Evolutionary conservation across 1,284 basidiomycete genomes (phyloP).

Genomic region (Ustilago loliicola): DNA sequence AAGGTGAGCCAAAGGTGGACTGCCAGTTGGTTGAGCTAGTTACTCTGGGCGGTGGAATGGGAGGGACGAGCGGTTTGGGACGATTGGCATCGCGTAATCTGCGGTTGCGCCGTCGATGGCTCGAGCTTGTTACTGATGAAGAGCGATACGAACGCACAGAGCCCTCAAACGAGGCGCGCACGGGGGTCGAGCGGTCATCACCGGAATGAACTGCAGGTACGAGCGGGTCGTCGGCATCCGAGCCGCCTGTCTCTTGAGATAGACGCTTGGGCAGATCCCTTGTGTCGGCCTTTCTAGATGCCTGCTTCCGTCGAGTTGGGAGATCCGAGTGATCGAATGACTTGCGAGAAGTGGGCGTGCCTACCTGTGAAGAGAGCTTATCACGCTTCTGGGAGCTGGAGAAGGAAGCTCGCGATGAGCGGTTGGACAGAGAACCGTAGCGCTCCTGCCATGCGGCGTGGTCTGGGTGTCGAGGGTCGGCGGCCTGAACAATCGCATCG

Average conservation of each 20-base stretch:
- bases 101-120: slow-evolving; percentile 26
- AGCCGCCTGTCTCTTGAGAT: slow-evolving; percentile 18
- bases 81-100: slow-evolving; percentile 21
- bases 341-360: slow-evolving; percentile 14
- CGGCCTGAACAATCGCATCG: slow-evolving; percentile 49
- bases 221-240: slow-evolving; percentile 40
- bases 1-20: slow-evolving; percentile 39
- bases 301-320: slow-evolving; percentile 13
- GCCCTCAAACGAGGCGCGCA: slow-evolving; percentile 35
- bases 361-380: slow-evolving; percentile 5
- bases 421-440: slow-evolving; percentile 31
- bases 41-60: slow-evolving; percentile 42
- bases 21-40: slow-evolving; percentile 48
- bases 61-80: slow-evolving; percentile 38
- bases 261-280: slow-evolving; percentile 14
- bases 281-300: slow-evolving; percentile 18
- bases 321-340: slow-evolving; percentile 32
- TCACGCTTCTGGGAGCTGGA: slow-evolving; percentile 29
- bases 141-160: slow-evolving; percentile 32
- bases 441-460: slow-evolving; percentile 41
- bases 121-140: slow-evolving; percentile 23
- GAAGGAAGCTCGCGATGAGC: slow-evolving; percentile 28
- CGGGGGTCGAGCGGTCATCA: slow-evolving; percentile 17
- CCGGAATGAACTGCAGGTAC: neutral
- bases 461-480: slow-evolving; percentile 44